Percentiles rank a stretch among this genome's conserved stretches.
Evolutionary conservation across 352 stramenopile genomes (phyloP).

Genomic region (Phytopythium cucurbitacearum): DNA sequence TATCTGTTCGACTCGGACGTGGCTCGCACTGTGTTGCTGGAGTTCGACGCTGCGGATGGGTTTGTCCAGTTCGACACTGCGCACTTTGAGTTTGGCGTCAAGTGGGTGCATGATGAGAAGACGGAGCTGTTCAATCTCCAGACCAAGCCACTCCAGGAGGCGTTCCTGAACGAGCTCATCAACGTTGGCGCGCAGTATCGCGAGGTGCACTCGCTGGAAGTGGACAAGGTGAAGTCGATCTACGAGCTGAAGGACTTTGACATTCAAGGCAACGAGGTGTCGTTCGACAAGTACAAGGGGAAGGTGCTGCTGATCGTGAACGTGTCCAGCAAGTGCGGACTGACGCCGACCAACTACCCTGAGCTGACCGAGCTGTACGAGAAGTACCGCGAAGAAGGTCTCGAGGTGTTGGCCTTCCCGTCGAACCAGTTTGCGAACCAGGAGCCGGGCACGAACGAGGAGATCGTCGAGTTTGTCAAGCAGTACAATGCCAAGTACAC

Average conservation of each 20-base stretch:
- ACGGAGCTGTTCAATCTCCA: conserved; percentile 37
- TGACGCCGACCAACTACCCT: conserved; percentile 82
- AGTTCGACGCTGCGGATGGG: conserved; percentile 26
- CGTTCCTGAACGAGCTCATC: conserved; percentile 44
- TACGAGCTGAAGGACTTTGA: conserved; percentile 71
- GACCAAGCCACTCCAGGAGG: conserved; percentile 37
- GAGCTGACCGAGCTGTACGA: conserved; percentile 66
- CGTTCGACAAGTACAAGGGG: conserved; percentile 59
- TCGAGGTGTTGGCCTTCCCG: conserved; percentile 75
- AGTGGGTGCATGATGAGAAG: conserved; percentile 32
- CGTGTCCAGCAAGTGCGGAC: conserved; percentile 79
- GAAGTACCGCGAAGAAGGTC: conserved; percentile 52
- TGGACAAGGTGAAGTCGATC: conserved; percentile 45
- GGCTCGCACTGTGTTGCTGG: conserved; percentile 14
- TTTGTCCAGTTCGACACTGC: conserved; percentile 41
- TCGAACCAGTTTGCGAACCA: conserved; percentile 75
- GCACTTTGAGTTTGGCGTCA: conserved; percentile 43
- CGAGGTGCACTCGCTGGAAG: conserved; percentile 33
- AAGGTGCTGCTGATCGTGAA: conserved; percentile 70
- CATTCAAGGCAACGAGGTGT: conserved; percentile 58
- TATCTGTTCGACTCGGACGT: conserved; percentile 44
- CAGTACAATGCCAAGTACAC: conserved; percentile 33
- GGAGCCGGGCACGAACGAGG: conserved; percentile 56
- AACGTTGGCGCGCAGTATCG: conserved; percentile 48
- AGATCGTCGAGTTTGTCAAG: conserved; percentile 57